phyloP scores from a whole-genome alignment of 495 filamentous ascomycete genomes.

The Penicillium ochrochloron region DNA sequence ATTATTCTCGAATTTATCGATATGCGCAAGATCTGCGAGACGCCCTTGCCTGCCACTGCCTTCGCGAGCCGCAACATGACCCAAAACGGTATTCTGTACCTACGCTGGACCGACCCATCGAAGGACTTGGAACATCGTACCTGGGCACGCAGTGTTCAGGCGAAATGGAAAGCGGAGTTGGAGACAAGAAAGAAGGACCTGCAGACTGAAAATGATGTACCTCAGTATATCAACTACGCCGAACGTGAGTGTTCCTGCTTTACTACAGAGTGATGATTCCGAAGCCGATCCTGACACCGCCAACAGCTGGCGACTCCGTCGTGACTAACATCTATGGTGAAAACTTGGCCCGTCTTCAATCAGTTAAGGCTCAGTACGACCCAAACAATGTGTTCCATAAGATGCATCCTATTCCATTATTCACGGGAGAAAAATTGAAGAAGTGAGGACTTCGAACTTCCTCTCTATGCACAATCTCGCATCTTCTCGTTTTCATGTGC shows the following conservation, averaged over 20 bases:
- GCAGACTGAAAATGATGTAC: constrained; percentile 24
- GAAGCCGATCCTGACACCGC: constrained; percentile 5
- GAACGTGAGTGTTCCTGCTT: constrained; percentile 40
- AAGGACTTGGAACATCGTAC: constrained; percentile 37
- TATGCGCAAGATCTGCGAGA: constrained; percentile 41
- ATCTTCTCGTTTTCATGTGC: neutral
- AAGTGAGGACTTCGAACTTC: neutral
- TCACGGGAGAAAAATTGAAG: neutral
- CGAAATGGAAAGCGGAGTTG: constrained; percentile 35
- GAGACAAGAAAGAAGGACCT: constrained; percentile 16
- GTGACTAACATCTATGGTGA: constrained; percentile 48
- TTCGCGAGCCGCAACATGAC: constrained; percentile 38
- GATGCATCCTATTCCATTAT: constrained; percentile 38
- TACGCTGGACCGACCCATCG: constrained; percentile 36
- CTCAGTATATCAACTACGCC: constrained; percentile 50
- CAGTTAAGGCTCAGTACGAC: constrained; percentile 58
- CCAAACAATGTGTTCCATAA: constrained; percentile 59
- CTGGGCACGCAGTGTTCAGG: constrained; percentile 37
- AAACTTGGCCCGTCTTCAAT: constrained; percentile 49
- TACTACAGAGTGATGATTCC: neutral
- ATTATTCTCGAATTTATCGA: constrained; percentile 42
- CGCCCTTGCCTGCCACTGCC: constrained; percentile 30
- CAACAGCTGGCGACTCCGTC: constrained; percentile 38
- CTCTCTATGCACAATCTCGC: neutral
- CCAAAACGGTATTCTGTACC: constrained; percentile 43